Evolutionary conservation across 1,284 basidiomycete species (phyloP).

Genomic region (Heterobasidion occidentale): DNA sequence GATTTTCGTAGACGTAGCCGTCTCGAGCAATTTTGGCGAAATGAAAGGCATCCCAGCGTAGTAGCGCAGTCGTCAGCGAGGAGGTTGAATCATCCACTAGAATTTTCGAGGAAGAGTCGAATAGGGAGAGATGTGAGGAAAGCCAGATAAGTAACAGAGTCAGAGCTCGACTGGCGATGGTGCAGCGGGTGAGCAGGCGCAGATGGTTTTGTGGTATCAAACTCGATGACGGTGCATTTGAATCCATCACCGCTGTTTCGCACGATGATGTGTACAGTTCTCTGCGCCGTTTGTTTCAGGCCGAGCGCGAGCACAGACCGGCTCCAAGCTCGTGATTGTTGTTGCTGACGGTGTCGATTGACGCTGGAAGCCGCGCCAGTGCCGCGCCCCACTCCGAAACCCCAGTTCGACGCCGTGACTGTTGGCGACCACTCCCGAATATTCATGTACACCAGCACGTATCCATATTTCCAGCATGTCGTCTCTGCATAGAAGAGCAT

Average conservation of each 20-base stretch:
- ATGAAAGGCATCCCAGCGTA: conserved; percentile 91
- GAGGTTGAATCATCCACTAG: conserved; percentile 16
- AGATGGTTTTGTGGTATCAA: conserved; percentile 1
- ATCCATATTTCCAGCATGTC: background rate
- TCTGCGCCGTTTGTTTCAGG: too few species aligned
- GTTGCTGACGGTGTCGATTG: too few species aligned
- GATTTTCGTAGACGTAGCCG: conserved; percentile 73
- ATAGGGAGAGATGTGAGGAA: conserved; percentile 27
- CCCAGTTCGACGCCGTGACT: too few species aligned
- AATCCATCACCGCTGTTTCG: background rate
- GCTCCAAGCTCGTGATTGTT: too few species aligned
- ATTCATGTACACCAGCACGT: background rate
- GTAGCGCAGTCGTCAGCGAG: conserved; percentile 23
- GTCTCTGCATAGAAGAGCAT: background rate
- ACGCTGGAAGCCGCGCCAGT: too few species aligned
- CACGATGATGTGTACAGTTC: too few species aligned
- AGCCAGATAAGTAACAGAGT: conserved; percentile 24
- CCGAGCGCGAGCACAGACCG: too few species aligned
- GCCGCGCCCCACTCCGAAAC: too few species aligned
- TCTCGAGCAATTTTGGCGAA: conserved; percentile 62
- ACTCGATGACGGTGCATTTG: background rate
- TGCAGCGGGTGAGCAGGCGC: conserved; percentile 6
- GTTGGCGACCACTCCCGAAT: too few species aligned
- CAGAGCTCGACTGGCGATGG: conserved; percentile 20
- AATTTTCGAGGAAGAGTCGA: conserved; percentile 38